phyloP scores from a whole-genome alignment of 2,329 filamentous ascomycete genomes.

The Lecanoromycetidae sp. region DNA sequence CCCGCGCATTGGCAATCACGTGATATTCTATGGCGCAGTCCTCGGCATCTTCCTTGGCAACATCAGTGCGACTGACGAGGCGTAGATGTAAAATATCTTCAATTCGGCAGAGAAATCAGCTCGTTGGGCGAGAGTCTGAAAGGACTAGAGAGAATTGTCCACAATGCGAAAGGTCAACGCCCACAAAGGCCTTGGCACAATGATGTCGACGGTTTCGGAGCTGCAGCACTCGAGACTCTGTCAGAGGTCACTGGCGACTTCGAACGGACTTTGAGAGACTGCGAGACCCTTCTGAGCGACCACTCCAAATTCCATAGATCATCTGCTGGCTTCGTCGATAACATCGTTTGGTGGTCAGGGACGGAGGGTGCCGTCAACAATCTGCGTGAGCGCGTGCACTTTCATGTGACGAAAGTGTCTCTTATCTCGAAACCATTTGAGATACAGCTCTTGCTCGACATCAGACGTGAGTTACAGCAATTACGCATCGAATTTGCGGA shows the following conservation, averaged over 20 bases:
- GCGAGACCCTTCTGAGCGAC: conserved; percentile 14
- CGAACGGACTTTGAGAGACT: conserved; percentile 14
- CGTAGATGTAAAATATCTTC: conserved; percentile 12
- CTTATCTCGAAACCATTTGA: conserved; percentile 14
- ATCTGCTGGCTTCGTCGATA: conserved; percentile 11
- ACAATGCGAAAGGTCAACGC: conserved; percentile 9
- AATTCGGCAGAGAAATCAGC: conserved; percentile 14
- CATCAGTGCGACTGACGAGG: not conserved
- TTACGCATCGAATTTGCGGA: conserved; percentile 5
- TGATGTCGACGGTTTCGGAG: not conserved
- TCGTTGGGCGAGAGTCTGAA: conserved; percentile 7
- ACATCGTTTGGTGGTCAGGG: conserved; percentile 8
- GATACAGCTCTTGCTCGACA: conserved; percentile 11
- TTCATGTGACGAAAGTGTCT: conserved; percentile 10
- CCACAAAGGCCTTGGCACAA: conserved; percentile 1
- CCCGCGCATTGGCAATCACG: not conserved
- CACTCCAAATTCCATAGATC: conserved; percentile 12
- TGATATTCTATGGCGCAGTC: too few relatives aligned
- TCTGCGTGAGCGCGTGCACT: conserved; percentile 15
- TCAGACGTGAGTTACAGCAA: conserved; percentile 10
- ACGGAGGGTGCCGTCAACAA: conserved; percentile 15
- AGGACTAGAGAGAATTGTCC: conserved; percentile 1
- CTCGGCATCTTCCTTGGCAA: not conserved
- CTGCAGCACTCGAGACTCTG: not conserved
- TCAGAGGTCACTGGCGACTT: conserved; percentile 17